Conservation (phyloP, 805 yeast genomes). For the Scheffersomyces lignosus region DNA sequence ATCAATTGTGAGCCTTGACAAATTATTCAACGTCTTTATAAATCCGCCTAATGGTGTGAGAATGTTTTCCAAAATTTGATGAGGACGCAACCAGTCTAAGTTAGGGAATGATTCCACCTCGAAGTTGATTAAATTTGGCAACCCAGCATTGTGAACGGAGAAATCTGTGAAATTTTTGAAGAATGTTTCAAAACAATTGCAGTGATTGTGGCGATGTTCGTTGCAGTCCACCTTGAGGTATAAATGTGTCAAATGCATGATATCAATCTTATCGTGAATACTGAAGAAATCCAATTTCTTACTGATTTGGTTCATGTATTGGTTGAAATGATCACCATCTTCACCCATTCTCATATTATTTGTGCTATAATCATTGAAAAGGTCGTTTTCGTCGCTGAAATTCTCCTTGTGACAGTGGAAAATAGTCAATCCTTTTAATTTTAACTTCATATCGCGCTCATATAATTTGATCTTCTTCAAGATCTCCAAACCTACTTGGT, state of each 20-base stretch:
- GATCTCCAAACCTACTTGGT: conserved; percentile 30
- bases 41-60: conserved; percentile 33
- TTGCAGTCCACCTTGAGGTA: conserved; percentile 32
- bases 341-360: not conserved
- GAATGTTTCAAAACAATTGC: conserved; percentile 29
- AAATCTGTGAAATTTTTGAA: conserved; percentile 24
- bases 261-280: conserved; percentile 24
- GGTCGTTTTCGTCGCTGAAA: conserved; percentile 11
- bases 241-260: conserved; percentile 19
- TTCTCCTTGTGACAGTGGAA: conserved; percentile 33
- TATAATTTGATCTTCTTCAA: conserved; percentile 20
- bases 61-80: conserved; percentile 28
- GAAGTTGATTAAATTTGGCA: conserved; percentile 30
- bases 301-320: conserved; percentile 14
- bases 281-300: conserved; percentile 19
- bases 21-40: conserved; percentile 21
- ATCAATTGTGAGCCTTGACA: conserved; percentile 27
- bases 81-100: conserved; percentile 36
- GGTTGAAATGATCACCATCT: conserved; percentile 5
- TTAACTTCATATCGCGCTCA: conserved; percentile 21
- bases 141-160: conserved; percentile 21
- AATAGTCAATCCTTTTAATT: conserved; percentile 27
- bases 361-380: not conserved
- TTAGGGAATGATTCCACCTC: conserved; percentile 33
- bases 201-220: conserved; percentile 21